phyloP scores from a whole-genome alignment of 176 grass and related monocot genomes.

The Carex scoparia region DNA sequence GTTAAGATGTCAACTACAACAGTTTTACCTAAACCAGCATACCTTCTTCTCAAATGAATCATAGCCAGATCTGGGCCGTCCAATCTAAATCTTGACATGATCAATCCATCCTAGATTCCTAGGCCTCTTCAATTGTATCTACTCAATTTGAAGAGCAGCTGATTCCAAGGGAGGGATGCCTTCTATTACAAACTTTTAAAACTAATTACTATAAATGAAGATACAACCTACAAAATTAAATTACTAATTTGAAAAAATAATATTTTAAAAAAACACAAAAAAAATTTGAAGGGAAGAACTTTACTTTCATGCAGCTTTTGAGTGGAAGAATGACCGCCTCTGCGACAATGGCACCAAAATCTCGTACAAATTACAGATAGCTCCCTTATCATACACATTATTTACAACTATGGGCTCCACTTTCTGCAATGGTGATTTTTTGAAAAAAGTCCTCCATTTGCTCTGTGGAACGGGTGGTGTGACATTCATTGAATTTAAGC shows the following conservation, averaged over 20 bases:
- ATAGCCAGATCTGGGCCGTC: neutral
- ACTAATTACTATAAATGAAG: neutral
- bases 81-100: neutral
- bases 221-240: neutral
- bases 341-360: conserved; percentile 76
- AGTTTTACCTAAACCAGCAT: neutral
- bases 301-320: conserved; percentile 47
- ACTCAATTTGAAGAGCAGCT: neutral
- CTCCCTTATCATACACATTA: conserved; percentile 74
- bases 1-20: conserved; percentile 12
- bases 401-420: conserved; percentile 56
- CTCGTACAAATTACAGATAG: conserved; percentile 65
- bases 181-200: conserved; percentile 1
- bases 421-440: conserved; percentile 27
- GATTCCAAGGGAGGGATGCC: neutral
- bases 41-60: neutral
- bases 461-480: conserved; percentile 32
- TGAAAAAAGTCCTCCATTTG: conserved; percentile 67
- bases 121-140: neutral
- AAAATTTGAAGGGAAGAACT: neutral
- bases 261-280: neutral
- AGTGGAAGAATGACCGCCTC: conserved; percentile 40
- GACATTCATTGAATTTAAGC: conserved; percentile 25
- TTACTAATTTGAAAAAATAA: neutral
- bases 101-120: neutral